phyloP scores from a whole-genome alignment of 1,284 basidiomycete genomes.

The Peniophora sp. region DNA sequence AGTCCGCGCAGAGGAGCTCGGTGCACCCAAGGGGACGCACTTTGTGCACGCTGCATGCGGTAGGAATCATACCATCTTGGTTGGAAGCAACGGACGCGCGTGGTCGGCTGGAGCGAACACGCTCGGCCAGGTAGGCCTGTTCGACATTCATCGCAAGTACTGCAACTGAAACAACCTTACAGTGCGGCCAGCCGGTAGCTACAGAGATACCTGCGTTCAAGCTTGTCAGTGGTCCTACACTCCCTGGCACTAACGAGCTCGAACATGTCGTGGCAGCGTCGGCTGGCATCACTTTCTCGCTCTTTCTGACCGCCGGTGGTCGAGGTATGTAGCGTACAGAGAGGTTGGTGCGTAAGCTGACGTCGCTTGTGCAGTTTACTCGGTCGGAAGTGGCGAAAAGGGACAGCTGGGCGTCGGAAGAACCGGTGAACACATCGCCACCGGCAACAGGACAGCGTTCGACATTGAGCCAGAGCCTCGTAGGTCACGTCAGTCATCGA shows the following conservation, averaged over 20 bases:
- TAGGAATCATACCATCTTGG: slow-evolving; percentile 74
- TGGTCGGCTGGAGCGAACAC: slow-evolving; percentile 84
- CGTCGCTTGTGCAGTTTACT: slow-evolving; percentile 54
- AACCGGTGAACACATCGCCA: slow-evolving; percentile 83
- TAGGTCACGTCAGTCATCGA: slow-evolving; percentile 26
- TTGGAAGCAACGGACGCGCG: slow-evolving; percentile 74
- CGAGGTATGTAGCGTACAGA: slow-evolving; percentile 39
- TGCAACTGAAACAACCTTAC: slow-evolving; percentile 2
- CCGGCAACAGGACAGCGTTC: slow-evolving; percentile 75
- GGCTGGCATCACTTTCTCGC: slow-evolving; percentile 79
- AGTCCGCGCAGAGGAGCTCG: slow-evolving; percentile 53
- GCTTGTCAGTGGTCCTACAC: slow-evolving; percentile 46
- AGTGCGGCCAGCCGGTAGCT: slow-evolving; percentile 68
- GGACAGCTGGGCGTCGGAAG: slow-evolving; percentile 90
- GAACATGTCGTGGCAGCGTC: slow-evolving; percentile 67
- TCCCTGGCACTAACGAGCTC: slow-evolving; percentile 51
- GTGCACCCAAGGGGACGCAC: slow-evolving; percentile 49
- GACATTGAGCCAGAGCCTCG: slow-evolving; percentile 75
- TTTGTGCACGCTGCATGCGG: slow-evolving; percentile 83
- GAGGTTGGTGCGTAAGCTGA: neutral
- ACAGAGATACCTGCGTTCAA: slow-evolving; percentile 64
- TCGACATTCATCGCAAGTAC: neutral
- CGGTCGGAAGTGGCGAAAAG: slow-evolving; percentile 87
- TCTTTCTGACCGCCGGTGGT: slow-evolving; percentile 75
- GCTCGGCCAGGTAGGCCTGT: slow-evolving; percentile 64